Evolutionary conservation across 495 filamentous ascomycete genomes (phyloP).

Genomic region (Tuber umbilicatum): DNA sequence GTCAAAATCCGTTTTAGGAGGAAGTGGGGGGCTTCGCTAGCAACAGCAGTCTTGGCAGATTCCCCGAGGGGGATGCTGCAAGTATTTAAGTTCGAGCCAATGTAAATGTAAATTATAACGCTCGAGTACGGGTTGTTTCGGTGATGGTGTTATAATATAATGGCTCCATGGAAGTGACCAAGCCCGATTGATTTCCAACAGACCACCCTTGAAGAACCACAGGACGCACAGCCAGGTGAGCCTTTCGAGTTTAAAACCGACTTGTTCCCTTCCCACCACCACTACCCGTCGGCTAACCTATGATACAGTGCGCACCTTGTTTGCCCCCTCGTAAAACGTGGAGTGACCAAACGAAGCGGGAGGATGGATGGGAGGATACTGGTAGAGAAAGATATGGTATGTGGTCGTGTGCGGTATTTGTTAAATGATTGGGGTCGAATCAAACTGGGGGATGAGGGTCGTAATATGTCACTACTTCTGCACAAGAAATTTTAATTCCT

Average conservation of each 20-base stretch:
- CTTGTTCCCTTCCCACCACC: not conserved
- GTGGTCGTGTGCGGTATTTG: not conserved
- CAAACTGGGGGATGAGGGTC: not conserved
- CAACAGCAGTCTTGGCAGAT: conserved; percentile 25
- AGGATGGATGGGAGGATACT: not conserved
- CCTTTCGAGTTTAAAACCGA: not conserved
- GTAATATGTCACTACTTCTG: not conserved
- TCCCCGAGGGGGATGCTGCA: not conserved
- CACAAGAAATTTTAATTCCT: not conserved
- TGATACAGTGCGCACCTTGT: not conserved
- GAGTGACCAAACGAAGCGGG: not conserved
- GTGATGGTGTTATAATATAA: not conserved
- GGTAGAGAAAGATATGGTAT: not conserved
- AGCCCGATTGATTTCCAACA: not conserved
- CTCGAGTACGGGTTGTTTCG: not conserved
- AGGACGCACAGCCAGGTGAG: not conserved
- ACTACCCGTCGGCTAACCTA: not conserved
- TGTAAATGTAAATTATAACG: not conserved
- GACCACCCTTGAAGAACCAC: not conserved
- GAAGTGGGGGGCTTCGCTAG: conserved; percentile 16
- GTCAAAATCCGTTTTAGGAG: not conserved
- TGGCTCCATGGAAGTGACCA: not conserved
- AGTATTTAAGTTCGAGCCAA: not conserved
- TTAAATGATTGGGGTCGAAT: not conserved
- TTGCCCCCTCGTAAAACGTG: not conserved